A percentile compares a stretch with the other conserved stretches of the same genome.
phyloP scores from a whole-genome alignment of 768 basidiomycete genomes.

The Lentinula detonsa region DNA sequence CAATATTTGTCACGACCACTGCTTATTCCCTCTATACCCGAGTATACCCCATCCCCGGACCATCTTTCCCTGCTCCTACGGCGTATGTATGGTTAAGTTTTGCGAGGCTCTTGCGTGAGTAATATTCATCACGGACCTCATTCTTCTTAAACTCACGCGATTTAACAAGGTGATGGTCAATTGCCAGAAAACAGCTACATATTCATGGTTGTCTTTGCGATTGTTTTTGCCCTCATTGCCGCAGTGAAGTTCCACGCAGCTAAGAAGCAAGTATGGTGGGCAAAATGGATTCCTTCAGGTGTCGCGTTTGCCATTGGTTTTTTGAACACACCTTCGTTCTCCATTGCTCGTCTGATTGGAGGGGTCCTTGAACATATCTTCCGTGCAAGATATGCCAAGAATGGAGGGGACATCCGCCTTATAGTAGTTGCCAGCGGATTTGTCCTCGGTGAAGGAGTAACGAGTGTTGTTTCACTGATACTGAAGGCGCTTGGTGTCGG shows the following conservation, averaged over 20 bases:
- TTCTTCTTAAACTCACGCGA: constrained; percentile 17
- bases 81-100: constrained; percentile 90
- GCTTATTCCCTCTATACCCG: constrained; percentile 84
- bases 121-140: neutral
- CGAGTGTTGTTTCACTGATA: constrained; percentile 74
- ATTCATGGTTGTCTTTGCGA: constrained; percentile 79
- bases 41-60: constrained; percentile 86
- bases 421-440: constrained; percentile 93
- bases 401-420: constrained; percentile 59
- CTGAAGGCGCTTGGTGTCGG: constrained; percentile 72
- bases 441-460: constrained; percentile 90
- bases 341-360: constrained; percentile 84
- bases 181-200: constrained; percentile 67
- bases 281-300: constrained; percentile 86
- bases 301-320: constrained; percentile 96
- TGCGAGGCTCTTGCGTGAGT: constrained; percentile 69
- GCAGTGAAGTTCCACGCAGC: constrained; percentile 58
- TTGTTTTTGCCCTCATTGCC: constrained; percentile 64
- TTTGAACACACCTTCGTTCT: constrained; percentile 93
- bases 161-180: constrained; percentile 63
- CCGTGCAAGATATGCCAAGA: constrained; percentile 43
- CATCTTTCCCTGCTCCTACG: constrained; percentile 93
- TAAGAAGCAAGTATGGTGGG: constrained; percentile 41
- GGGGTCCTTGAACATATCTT: constrained; percentile 77
- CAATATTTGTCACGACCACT: constrained; percentile 83